phyloP scores from a whole-genome alignment of 805 yeast species.

The Lachancea quebecensis region DNA sequence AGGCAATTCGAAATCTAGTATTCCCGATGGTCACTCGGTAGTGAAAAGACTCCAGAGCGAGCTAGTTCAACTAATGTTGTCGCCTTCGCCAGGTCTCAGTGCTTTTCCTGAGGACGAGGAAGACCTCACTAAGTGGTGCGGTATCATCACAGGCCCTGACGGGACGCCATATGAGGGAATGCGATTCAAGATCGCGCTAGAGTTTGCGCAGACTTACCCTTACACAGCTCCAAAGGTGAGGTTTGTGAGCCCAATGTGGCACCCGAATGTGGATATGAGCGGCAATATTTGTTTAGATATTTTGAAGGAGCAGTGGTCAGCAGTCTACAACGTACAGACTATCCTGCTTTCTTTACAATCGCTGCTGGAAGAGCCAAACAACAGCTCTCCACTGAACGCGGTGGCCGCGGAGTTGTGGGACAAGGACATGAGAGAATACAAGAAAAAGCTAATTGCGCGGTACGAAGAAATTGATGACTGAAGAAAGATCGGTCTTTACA shows the following conservation, averaged over 20 bases:
- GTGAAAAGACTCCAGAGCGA: conserved; percentile 46
- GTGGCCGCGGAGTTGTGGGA: conserved; percentile 54
- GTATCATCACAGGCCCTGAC: conserved; percentile 49
- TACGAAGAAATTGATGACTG: conserved; percentile 14
- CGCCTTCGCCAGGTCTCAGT: conserved; percentile 43
- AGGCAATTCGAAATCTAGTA: conserved; percentile 3
- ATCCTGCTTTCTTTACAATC: conserved; percentile 52
- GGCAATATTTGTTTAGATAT: conserved; percentile 64
- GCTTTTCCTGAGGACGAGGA: conserved; percentile 50
- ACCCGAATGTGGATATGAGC: conserved; percentile 56
- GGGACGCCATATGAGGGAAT: conserved; percentile 52
- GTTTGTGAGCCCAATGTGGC: conserved; percentile 56
- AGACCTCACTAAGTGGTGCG: conserved; percentile 50
- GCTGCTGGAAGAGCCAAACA: conserved; percentile 58
- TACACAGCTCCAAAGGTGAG: conserved; percentile 49
- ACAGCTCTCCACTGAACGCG: conserved; percentile 46
- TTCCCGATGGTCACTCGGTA: conserved; percentile 40
- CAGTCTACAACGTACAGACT: conserved; percentile 54
- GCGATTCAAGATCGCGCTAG: conserved; percentile 43
- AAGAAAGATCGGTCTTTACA: neutral
- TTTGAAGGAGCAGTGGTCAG: conserved; percentile 59
- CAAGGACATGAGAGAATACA: conserved; percentile 35
- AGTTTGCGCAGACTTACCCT: conserved; percentile 52
- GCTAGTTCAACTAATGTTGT: conserved; percentile 46
- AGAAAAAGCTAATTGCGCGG: conserved; percentile 14